Percentiles rank a stretch among this genome's conserved stretches.
These are phyloP conservation scores for Trichosporon sp. DNA, from an alignment of 1,284 basidiomycete species.

Conservation along the genomic window DNA sequence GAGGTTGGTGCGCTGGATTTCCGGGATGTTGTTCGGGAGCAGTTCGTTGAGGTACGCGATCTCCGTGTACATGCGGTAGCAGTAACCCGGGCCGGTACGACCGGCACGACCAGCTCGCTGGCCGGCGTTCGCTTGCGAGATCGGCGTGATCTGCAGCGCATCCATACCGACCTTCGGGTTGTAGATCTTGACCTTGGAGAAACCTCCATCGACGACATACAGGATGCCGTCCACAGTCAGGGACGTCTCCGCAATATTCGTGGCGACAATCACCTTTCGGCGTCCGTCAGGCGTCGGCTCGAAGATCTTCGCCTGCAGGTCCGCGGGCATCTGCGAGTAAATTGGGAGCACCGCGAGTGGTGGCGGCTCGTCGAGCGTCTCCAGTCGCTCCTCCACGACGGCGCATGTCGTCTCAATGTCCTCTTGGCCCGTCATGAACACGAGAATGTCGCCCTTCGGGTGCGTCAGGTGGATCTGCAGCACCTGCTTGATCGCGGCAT, in stretches of 20 bases:
- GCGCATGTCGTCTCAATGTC: constrained; percentile 96
- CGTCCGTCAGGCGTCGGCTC: constrained; percentile 91
- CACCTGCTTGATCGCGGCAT: constrained; percentile 95
- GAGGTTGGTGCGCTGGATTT: constrained; percentile 96
- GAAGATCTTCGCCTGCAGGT: constrained; percentile 97
- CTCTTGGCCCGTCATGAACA: constrained; percentile 99
- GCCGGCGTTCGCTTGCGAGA: constrained; percentile 95
- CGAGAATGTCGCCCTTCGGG: constrained; percentile 92
- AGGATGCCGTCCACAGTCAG: constrained; percentile 97
- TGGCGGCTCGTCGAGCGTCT: constrained; percentile 85
- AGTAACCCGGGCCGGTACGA: constrained; percentile 91
- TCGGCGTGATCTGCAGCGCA: constrained; percentile 95
- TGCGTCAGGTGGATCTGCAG: constrained; percentile 92
- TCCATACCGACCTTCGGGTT: constrained; percentile 99
- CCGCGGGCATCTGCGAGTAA: constrained; percentile 99
- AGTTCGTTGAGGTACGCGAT: constrained; percentile 94
- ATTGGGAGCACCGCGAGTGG: constrained; percentile 89
- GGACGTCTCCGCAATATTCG: constrained; percentile 98
- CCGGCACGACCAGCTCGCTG: constrained; percentile 96
- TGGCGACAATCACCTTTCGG: constrained; percentile 95
- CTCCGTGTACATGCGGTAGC: constrained; percentile 96
- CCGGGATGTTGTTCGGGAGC: constrained; percentile 94
- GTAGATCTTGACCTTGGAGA: constrained; percentile 97
- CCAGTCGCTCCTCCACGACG: constrained; percentile 85
- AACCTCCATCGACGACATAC: constrained; percentile 94